Evolutionary conservation across 345 rosid species (phyloP).

Genomic region (Melaleuca quinquenervia): DNA sequence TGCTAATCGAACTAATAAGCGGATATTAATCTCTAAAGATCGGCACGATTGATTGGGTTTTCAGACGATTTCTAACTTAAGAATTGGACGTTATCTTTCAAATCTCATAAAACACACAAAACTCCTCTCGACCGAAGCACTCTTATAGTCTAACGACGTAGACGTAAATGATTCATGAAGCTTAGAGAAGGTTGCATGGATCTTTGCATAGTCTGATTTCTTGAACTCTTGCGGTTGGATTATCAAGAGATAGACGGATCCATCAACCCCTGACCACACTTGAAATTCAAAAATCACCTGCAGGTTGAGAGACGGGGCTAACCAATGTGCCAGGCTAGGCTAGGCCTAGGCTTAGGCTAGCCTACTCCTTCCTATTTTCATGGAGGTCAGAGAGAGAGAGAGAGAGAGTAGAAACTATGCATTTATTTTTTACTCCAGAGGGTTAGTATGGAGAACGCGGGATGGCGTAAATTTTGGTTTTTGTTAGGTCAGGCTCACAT

Average conservation of each 20-base stretch:
- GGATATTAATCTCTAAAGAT: background rate
- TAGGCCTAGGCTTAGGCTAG: background rate
- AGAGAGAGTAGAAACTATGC: background rate
- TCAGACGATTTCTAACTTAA: background rate
- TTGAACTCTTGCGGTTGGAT: background rate
- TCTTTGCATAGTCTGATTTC: background rate
- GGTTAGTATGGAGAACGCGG: background rate
- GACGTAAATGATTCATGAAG: background rate
- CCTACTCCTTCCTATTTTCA: background rate
- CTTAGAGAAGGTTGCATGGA: background rate
- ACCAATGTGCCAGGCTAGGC: background rate
- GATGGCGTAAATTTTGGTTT: background rate
- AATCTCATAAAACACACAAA: background rate
- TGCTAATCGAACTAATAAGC: background rate
- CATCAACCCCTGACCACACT: background rate
- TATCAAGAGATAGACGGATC: background rate
- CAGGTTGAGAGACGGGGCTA: background rate
- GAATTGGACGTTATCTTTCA: background rate
- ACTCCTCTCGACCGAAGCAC: background rate
- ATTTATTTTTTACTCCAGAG: background rate
- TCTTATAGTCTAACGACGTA: background rate
- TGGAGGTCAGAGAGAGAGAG: background rate
- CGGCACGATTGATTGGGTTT: accelerated
- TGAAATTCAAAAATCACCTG: background rate
- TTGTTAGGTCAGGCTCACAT: background rate